phyloP scores from a whole-genome alignment of 306 rosid genomes.

The Ziziphus jujuba region DNA sequence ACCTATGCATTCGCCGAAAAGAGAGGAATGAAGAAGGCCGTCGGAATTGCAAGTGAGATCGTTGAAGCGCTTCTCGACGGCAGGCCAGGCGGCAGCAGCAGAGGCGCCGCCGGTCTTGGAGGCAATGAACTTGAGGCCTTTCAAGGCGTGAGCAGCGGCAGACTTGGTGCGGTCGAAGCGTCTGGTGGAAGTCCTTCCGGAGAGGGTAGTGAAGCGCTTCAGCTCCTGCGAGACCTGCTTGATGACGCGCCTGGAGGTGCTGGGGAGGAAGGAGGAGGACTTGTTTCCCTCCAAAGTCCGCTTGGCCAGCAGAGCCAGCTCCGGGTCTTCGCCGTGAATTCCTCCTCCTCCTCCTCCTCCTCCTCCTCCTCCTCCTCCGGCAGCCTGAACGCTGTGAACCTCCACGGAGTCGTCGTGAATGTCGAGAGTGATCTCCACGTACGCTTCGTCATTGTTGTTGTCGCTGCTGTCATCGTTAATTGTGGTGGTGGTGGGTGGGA shows the following conservation, averaged over 20 bases:
- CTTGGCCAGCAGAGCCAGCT: constrained; percentile 45
- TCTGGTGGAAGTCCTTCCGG: constrained; percentile 25
- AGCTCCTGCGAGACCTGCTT: constrained; percentile 61
- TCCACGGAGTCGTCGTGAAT: constrained; percentile 56
- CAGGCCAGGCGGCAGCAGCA: constrained; percentile 34
- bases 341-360: constrained; percentile 17
- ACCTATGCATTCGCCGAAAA: constrained; percentile 65
- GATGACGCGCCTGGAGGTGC: constrained; percentile 34
- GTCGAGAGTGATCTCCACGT: constrained; percentile 59
- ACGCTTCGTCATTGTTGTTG: constrained; percentile 25
- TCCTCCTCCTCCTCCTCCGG: constrained; percentile 22
- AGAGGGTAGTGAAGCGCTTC: constrained; percentile 43
- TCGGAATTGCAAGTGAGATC: constrained; percentile 44
- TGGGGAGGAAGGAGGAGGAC: constrained; percentile 42
- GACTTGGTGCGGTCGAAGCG: constrained; percentile 51
- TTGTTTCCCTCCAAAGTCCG: constrained; percentile 37
- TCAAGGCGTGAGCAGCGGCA: constrained; percentile 51
- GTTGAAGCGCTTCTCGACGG: constrained; percentile 47
- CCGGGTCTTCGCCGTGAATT: constrained; percentile 34
- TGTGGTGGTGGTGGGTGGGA: neutral
- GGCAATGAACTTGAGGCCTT: constrained; percentile 53
- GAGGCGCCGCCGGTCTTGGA: constrained; percentile 34
- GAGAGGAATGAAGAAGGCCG: constrained; percentile 44
- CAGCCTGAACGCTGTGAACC: constrained; percentile 56
- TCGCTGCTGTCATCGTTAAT: neutral